Evolutionary conservation across 768 basidiomycete genomes (phyloP), one percentile per base, ranked within the genome.

Genomic region (Suillus subalutaceus): DNA sequence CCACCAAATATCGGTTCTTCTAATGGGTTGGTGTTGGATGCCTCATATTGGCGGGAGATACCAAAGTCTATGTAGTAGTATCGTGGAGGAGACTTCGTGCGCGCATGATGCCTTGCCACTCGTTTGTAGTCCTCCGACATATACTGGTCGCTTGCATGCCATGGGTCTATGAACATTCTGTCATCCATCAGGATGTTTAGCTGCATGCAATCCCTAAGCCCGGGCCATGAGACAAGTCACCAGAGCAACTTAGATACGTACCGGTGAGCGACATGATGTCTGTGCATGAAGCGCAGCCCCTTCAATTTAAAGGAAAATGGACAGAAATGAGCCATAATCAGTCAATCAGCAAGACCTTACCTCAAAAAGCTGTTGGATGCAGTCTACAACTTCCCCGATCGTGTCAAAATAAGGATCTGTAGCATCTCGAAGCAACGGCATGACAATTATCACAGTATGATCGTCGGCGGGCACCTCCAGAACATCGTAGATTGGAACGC

Each of bases 11-110:
- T 72, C 0, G 78, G 75, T 4, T 62, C 23, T 44, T 76, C 79
- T 0, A 67, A 64, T 0, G 80, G 79, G 0, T 70, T 57, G 1
- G 69, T 64, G 3, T 78, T 69, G 0, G 71, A 63, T 0, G 79
- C 75, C 0, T 66, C 70, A 40, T 77, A 82, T 3, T 63, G 67
- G 0, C 73, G 70, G 18, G 81, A 80, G 0, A 81, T 50, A 0
- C 78, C 79, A 30, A 81, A 81, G 46, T 81, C 80, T 26, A 80
- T 78, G 59, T 78, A 65, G 50, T 72, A 78, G 56, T 81, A 82
- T 57, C 72, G 76, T 0, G 69, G 68, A 0, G 79, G 77, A 3
- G 65, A 65, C 16, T 67, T 56, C 2, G 76, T 80, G 16, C 79
- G 77, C 0, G 74, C 76, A 40, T 64, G 72, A 44, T 73, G 70